Evolutionary conservation across 1,284 basidiomycete species (phyloP).

Genomic region (Prillingera fragicola): DNA sequence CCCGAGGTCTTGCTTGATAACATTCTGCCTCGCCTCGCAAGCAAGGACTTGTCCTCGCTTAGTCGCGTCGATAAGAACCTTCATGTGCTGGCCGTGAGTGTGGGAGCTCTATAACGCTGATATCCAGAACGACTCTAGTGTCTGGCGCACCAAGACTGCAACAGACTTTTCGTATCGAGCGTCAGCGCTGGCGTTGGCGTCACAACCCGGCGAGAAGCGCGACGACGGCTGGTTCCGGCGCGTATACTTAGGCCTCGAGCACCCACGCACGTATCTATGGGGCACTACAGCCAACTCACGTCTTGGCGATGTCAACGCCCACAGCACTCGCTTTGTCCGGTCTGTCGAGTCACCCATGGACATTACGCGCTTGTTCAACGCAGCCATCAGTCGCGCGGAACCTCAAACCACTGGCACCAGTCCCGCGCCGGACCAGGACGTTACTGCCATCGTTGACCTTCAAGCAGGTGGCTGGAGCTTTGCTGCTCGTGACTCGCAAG

Average conservation of each 20-base stretch:
- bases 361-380: slow-evolving; percentile 2
- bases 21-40: slow-evolving; percentile 58
- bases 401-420: slow-evolving; percentile 3
- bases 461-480: slow-evolving; percentile 69
- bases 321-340: neutral
- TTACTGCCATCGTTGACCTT: slow-evolving; percentile 59
- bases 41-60: slow-evolving; percentile 59
- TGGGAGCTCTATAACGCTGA: slow-evolving; percentile 51
- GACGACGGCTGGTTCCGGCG: slow-evolving; percentile 61
- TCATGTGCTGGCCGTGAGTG: slow-evolving; percentile 27
- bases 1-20: slow-evolving; percentile 67
- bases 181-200: slow-evolving; percentile 19
- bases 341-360: slow-evolving; percentile 1
- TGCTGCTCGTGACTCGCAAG: slow-evolving; percentile 57
- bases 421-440: slow-evolving; percentile 4
- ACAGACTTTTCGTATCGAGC: slow-evolving; percentile 73
- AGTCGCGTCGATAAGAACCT: slow-evolving; percentile 30
- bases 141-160: slow-evolving; percentile 68
- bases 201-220: slow-evolving; percentile 4
- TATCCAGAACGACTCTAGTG: slow-evolving; percentile 59
- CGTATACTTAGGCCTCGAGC: slow-evolving; percentile 64
- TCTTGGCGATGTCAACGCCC: slow-evolving; percentile 15
- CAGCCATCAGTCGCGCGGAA: neutral
- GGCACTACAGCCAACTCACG: slow-evolving; percentile 54
- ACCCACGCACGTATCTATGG: slow-evolving; percentile 68